Evolutionary conservation across 495 filamentous ascomycete species (phyloP), one percentile per base, ranked within the genome.

Genomic region (Penicillium antarcticum): DNA sequence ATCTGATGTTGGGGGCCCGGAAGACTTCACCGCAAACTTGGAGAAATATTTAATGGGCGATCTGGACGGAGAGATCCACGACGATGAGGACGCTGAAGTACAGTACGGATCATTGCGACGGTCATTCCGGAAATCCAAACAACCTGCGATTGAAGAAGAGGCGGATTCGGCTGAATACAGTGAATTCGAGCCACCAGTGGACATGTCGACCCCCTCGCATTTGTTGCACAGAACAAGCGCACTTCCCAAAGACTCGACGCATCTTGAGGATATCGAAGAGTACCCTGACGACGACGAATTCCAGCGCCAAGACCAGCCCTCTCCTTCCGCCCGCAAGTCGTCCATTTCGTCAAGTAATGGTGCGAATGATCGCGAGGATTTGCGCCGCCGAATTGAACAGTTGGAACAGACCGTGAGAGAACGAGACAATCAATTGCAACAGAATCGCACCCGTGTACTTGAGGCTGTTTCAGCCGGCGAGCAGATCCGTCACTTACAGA

Each of bases 11-110:
- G 76, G 74, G 5, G 78, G 78, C 0, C 78, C 78, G 1, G 75
- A 76, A 31, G 78, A 80, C 51, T 80, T 80, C 31, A 80, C 78
- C 0, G 58, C 72, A 21, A 76, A 79, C 42, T 45, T 80, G 52
- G 75, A 77, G 37, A 69, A 70, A 40, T 80, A 78, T 51, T 61
- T 80, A 43, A 66, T 71, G 54, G 74, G 73, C 5, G 68, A 72
- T 31, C 44, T 42, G 24, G 51, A 57, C 40, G 50, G 67, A 47
- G 38, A 17, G 11, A 31, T 5, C 21, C 19, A 33, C 14, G 44
- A 56, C 5, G 49, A 58, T 23, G 48, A 62, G 1, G 51, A 60
- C 3, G 52, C 43, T 2, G 45, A 61, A 14, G 56, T 53, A 9
- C 47, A 57, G 29, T 35, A 39, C 10, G 55, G 53, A 40, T 52